phyloP scores from a whole-genome alignment of 768 basidiomycete genomes.

The Daedaleopsis sinensis region DNA sequence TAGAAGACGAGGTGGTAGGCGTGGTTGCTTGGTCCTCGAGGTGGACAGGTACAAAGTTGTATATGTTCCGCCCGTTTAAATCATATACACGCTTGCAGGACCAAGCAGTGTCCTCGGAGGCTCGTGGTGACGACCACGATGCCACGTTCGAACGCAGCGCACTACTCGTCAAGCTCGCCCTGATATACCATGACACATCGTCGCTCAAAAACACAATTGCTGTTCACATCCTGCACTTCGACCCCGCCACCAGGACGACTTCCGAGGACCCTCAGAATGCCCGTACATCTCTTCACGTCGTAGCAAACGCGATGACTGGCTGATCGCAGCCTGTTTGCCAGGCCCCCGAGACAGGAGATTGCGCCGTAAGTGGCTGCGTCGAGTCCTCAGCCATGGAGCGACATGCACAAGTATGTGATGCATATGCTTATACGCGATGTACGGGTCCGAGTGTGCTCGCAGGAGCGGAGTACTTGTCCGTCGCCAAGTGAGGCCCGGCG shows the following conservation, averaged over 20 bases:
- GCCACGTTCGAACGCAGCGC: constrained; percentile 30
- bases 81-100: constrained; percentile 32
- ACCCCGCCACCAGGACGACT: constrained; percentile 20
- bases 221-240: constrained; percentile 51
- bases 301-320: too few species aligned
- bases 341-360: too few species aligned
- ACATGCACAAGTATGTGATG: too few species aligned
- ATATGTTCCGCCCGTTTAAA: not conserved
- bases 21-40: constrained; percentile 39
- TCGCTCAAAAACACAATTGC: constrained; percentile 33
- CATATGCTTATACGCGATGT: too few species aligned
- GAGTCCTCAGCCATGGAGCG: too few species aligned
- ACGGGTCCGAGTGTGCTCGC: too few species aligned
- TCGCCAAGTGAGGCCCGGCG: too few species aligned
- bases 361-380: too few species aligned
- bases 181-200: constrained; percentile 12
- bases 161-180: constrained; percentile 22
- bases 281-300: constrained; percentile 11
- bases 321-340: too few species aligned
- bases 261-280: not conserved
- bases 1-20: constrained; percentile 37
- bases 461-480: too few species aligned
- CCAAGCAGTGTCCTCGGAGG: constrained; percentile 56
- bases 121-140: constrained; percentile 42
- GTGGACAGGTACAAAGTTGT: constrained; percentile 46